Evolutionary conservation across 495 filamentous ascomycete species (phyloP).

Genomic region (Penicillium bovifimosum): DNA sequence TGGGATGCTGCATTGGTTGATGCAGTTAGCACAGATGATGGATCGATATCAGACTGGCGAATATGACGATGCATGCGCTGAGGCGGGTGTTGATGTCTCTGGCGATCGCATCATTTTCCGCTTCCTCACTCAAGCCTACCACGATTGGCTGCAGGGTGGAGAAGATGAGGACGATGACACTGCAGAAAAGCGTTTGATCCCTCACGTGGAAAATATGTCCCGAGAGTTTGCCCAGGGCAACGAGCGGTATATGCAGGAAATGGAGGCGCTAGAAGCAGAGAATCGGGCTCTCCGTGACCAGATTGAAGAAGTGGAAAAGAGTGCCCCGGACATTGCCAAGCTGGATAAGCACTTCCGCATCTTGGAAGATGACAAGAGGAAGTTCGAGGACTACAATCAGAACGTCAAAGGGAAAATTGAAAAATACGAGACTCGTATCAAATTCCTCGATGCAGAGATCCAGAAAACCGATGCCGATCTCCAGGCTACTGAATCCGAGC

Average conservation of each 20-base stretch:
- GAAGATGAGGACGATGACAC: conserved; percentile 83
- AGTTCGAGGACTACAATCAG: conserved; percentile 89
- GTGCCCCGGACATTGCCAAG: conserved; percentile 71
- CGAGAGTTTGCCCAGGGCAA: conserved; percentile 80
- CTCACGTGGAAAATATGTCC: conserved; percentile 87
- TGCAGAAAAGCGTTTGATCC: conserved; percentile 64
- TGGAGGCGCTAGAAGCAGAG: conserved; percentile 78
- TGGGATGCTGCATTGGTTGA: conserved; percentile 95
- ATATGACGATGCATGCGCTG: conserved; percentile 84
- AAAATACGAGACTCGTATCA: conserved; percentile 71
- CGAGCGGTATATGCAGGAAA: conserved; percentile 70
- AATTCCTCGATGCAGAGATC: conserved; percentile 72
- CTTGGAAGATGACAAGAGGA: conserved; percentile 81
- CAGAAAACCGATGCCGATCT: conserved; percentile 72
- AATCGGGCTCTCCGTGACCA: conserved; percentile 71
- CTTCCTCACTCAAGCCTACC: conserved; percentile 83
- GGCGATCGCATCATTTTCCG: conserved; percentile 90
- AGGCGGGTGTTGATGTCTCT: conserved; percentile 78
- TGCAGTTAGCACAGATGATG: conserved; percentile 91
- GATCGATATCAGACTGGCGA: conserved; percentile 66
- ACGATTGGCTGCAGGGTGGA: conserved; percentile 75
- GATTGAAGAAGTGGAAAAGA: conserved; percentile 82
- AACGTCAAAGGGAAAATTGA: conserved; percentile 72
- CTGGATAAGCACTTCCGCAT: conserved; percentile 80
- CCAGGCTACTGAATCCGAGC: conserved; percentile 72